Evolutionary conservation across 305 asterid species (phyloP).

Genomic region (Fraxinus velutina): DNA sequence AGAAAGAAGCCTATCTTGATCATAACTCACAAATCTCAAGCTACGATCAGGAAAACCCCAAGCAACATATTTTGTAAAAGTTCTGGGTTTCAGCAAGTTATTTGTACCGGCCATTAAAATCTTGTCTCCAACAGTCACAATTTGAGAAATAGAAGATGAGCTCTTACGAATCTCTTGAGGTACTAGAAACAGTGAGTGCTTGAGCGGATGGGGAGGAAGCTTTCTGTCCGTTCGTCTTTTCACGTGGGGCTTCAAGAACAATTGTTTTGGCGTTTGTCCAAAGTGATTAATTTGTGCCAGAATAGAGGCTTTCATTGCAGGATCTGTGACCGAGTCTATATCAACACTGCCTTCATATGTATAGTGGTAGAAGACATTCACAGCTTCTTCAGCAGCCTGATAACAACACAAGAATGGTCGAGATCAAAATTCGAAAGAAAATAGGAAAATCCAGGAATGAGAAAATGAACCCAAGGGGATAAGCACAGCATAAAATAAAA

Average conservation of each 20-base stretch:
- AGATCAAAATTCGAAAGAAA: not conserved
- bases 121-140: slow-evolving; percentile 68
- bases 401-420: slow-evolving; percentile 19
- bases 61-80: slow-evolving; percentile 66
- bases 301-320: slow-evolving; percentile 97
- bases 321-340: slow-evolving; percentile 89
- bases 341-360: slow-evolving; percentile 98
- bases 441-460: not conserved
- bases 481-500: not conserved
- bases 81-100: slow-evolving; percentile 74
- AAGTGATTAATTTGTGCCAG: slow-evolving; percentile 97
- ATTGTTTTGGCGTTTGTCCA: slow-evolving; percentile 97
- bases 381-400: slow-evolving; percentile 99
- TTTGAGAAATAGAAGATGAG: slow-evolving; percentile 77
- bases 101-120: slow-evolving; percentile 74
- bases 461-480: not conserved
- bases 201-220: slow-evolving; percentile 73
- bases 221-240: slow-evolving; percentile 78
- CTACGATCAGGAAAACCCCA: slow-evolving; percentile 99
- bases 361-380: slow-evolving; percentile 96
- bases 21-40: slow-evolving; percentile 76
- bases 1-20: slow-evolving; percentile 86
- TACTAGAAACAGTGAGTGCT: slow-evolving; percentile 57
- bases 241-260: slow-evolving; percentile 81
- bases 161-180: slow-evolving; percentile 78